Base-by-base conservation (phyloP, 495 filamentous ascomycete species). In the Penicillium robsamsonii region DNA sequence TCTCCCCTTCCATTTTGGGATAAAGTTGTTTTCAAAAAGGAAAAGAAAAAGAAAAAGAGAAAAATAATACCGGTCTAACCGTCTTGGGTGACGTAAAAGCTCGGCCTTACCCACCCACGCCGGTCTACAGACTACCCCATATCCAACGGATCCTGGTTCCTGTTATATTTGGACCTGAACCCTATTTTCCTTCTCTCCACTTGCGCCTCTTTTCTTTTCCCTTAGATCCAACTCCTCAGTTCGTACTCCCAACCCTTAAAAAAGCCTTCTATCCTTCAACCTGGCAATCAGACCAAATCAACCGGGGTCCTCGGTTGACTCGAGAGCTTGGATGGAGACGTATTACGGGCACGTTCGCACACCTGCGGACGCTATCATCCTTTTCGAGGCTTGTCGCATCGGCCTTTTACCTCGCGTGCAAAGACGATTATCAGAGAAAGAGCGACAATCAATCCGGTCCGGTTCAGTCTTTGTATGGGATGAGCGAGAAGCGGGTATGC, bases 391-490 rank as follows among this genome's bases (percentile, higher is more conserved):
- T 46, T 98, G 94, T 71, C 85, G 94, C 51, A 76, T 96, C 43
- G 94, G 94, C 31, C 76, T 95, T 31, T 78, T 97, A 18, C 94
- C 94, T 30, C 86, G 94, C 51, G 94, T 98, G 11, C 94, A 98
- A 74, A 79, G 94, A 45, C 80, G 94, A 64, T 74, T 98, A 58
- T 97, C 95, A 18, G 94, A 98, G 73, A 98, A 98, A 71, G 94
- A 98, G 73, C 84, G 94, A 40, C 92, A 96, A 62, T 86, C 88
- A 7, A 98, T 98, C 65, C 85, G 88, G 57, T 96, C 93, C 3
- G 94, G 94, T 17, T 97, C 95, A 0, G 93, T 98, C 8, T 98
- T 97, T 66, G 94, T 98, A 31, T 98, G 94, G 94, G 95, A 97
- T 72, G 94, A 98, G 78, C 80, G 93, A 60, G 94, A 98, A 79